Evolutionary conservation across 345 rosid species (phyloP), one percentile per base, ranked within the genome.

Genomic region (Gossypium bickii): DNA sequence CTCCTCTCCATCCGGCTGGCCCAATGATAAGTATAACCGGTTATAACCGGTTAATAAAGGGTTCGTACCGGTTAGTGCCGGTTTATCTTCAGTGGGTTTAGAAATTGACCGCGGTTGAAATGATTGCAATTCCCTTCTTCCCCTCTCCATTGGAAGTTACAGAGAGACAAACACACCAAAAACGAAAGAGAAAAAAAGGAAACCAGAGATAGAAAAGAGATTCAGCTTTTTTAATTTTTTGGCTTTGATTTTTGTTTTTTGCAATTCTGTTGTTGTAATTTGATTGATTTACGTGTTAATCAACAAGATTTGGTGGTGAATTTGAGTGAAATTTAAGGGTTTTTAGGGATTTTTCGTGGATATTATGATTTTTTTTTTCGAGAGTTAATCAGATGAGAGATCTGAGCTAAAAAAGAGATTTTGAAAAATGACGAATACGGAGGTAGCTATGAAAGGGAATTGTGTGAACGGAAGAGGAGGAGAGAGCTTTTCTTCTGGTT

Each of bases 61-160:
- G 7, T 11, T 49, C 34, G n/a, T 62, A 85, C 92, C 81, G 89
- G 88, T 70, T 60, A 81, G 22, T 82, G 81, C 82, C 92, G 84
- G 91, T 88, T 67, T 10, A 61, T 65, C 22, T 63, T 53, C 11
- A 17, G 73, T 52, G 73, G 92, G 90, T 90, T 85, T 88, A 89
- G 84, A 86, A 85, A 82, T 89, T 89, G 87, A 91, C 97, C 85
- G 87, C 85, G 81, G 94, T 88, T 88, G 88, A 86, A 88, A 89
- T 87, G 81, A 87, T 89, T 83, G 92, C 77, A 79, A 47, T 68
- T 75, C 74, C 7, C 41, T 34, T 75, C 85, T 79, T 78, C 76
- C 72, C 44, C 57, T 47, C 71, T 7, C 25, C 72, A 8, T 47
- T 25, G 78, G 41, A 34, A 34, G 41, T 34, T 34, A 34, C 41